phyloP scores from a whole-genome alignment of 2,329 filamentous ascomycete species.

The Nemania serpens region DNA sequence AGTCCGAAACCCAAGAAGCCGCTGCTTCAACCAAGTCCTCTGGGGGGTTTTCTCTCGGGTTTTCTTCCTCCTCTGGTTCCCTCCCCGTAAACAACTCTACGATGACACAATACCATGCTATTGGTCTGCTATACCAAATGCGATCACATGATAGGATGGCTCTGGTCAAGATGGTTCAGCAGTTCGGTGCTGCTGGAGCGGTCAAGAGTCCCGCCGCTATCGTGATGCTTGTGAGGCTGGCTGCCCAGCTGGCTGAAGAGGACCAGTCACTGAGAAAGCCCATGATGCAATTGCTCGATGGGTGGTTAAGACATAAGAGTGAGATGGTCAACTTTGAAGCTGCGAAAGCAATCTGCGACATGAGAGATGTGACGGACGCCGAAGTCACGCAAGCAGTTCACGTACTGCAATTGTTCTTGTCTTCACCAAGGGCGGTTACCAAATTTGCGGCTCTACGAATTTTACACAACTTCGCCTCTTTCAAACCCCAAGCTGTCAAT shows the following conservation, averaged over 20 bases:
- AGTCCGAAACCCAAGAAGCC: constrained; percentile 97
- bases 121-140: constrained; percentile 97
- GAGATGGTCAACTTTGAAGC: constrained; percentile 99
- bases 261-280: constrained; percentile 86
- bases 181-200: constrained; percentile 88
- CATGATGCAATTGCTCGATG: constrained; percentile 96
- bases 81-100: constrained; percentile 88
- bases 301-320: constrained; percentile 97
- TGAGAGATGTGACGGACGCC: constrained; percentile 88
- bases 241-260: constrained; percentile 92
- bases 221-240: constrained; percentile 88
- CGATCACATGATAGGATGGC: constrained; percentile 97
- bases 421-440: constrained; percentile 90
- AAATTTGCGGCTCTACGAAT: constrained; percentile 98
- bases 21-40: constrained; percentile 88
- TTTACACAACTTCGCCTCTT: constrained; percentile 92
- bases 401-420: constrained; percentile 94
- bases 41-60: constrained; percentile 87
- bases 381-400: constrained; percentile 93
- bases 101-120: constrained; percentile 98
- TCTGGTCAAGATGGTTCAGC: constrained; percentile 99
- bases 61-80: constrained; percentile 77
- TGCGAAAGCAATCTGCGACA: constrained; percentile 95
- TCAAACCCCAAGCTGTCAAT: constrained; percentile 91
- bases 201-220: constrained; percentile 94